Conservation (phyloP, 345 rosid species). For the Pistacia vera region DNA sequence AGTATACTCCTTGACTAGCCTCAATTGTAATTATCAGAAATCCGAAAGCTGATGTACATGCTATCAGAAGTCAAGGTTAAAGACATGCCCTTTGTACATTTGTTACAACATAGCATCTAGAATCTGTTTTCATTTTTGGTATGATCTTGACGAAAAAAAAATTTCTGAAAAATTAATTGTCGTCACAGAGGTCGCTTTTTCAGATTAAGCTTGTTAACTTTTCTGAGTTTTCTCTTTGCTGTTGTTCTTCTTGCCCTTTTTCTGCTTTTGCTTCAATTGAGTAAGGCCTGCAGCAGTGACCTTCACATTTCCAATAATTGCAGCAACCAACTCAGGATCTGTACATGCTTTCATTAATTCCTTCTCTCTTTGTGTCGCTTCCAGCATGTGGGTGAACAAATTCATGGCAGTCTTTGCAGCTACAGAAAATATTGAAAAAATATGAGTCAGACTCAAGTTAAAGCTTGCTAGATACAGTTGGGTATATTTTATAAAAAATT, state of each 20-base stretch:
- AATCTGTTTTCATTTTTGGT: too few species aligned
- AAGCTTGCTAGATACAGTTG: background rate
- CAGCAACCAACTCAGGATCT: conserved; percentile 90
- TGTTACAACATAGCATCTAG: background rate
- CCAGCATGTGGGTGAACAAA: conserved; percentile 84
- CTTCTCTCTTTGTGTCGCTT: conserved; percentile 82
- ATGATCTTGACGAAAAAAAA: background rate
- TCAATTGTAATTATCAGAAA: too few species aligned
- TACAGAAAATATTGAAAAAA: conserved; percentile 10
- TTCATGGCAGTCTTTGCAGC: conserved; percentile 95
- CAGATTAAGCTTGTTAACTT: conserved; percentile 10
- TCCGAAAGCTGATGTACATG: too few species aligned
- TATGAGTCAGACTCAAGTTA: background rate
- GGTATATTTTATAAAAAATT: background rate
- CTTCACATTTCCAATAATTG: conserved; percentile 90
- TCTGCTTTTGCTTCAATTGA: conserved; percentile 96
- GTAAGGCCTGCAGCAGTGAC: conserved; percentile 88
- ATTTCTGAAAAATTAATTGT: background rate
- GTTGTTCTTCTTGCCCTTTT: conserved; percentile 72
- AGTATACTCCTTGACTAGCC: too few species aligned
- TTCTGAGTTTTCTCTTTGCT: conserved; percentile 34
- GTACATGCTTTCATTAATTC: conserved; percentile 97
- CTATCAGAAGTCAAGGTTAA: too few species aligned
- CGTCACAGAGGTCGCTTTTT: too few species aligned
- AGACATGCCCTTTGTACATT: background rate